Base-by-base conservation (phyloP, 1,284 basidiomycete species). In the Malassezia sp. region DNA sequence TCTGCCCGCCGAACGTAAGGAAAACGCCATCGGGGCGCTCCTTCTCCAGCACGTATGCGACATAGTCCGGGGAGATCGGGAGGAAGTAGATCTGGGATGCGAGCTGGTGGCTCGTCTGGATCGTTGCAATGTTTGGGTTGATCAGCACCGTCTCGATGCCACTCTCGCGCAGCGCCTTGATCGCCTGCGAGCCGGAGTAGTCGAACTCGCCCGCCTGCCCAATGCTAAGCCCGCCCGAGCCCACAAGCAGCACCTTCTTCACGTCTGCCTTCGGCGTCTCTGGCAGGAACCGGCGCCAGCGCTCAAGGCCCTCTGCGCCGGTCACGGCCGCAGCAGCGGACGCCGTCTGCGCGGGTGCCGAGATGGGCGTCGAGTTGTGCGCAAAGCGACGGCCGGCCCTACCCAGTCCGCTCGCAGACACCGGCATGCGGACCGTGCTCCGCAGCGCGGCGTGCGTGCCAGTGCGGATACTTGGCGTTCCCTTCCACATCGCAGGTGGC, bases 141-240 rank as follows among this genome's bases (percentile, higher is more conserved):
- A 69, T 62, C 18, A 99, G 81, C 55, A 97, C 82, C 24, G 91
- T 89, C 60, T 90, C 81, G 52, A 96, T 82, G 43, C 91, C 89
- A 70, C 89, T 87, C 72, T 99, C 93, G 52, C 83, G 80, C 48
- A 99, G 81, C 11, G 93, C 93, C 73, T 99, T 99, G 74, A 99
- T 82, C 24, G 93, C 93, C 74, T 97, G 93, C 7, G 91, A 96
- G 85, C 67, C 93, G 22, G 89, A 95, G 74, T 99, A 97, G 73
- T 99, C 93, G 73, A 99, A 99, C 74, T 99, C 93, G 72, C 93
- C 93, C 4, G 93, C 93, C 73, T 97, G 93, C 34, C 93, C 93
- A 56, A 99, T 97, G 67, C 82, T 84, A 38, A 99, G 80, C 53
- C 93, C 93, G 65, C 93, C 93, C 56, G 83, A 86, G 55, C 93